Conservation (phyloP, 306 rosid genomes). For the Casuarina cunninghamiana region DNA sequence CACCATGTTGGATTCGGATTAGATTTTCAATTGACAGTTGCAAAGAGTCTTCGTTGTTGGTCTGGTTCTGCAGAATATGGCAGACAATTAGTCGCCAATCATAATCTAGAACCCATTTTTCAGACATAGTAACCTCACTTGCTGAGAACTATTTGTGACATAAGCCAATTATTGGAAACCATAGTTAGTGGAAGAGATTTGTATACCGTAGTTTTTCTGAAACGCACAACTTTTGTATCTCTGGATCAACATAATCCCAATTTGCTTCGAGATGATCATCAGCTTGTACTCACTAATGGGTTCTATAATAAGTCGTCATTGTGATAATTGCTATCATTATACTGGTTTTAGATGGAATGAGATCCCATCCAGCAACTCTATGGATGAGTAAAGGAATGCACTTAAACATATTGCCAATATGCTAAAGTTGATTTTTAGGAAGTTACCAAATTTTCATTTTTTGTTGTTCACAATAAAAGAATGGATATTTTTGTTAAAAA, state of each 20-base stretch:
- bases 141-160: neutral
- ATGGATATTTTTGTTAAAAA: too few relatives aligned
- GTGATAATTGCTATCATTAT: neutral
- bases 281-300: neutral
- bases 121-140: neutral
- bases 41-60: too few relatives aligned
- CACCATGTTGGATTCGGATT: too few relatives aligned
- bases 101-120: neutral
- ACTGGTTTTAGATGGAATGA: neutral
- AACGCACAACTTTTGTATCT: neutral
- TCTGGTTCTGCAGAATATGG: too few relatives aligned
- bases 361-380: too few relatives aligned
- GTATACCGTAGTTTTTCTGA: neutral
- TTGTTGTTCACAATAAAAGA: too few relatives aligned
- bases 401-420: too few relatives aligned
- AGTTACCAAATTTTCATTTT: too few relatives aligned
- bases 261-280: neutral
- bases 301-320: neutral
- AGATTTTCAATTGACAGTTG: too few relatives aligned
- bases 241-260: neutral
- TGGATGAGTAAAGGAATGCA: too few relatives aligned
- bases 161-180: neutral
- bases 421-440: too few relatives aligned
- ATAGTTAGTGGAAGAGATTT: neutral
- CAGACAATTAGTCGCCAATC: neutral